A percentile compares a stretch with the other conserved stretches of the same genome.
Evolutionary conservation across 192 early-diverging fungal genomes (phyloP).

Genomic region (Coemansia sp.): DNA sequence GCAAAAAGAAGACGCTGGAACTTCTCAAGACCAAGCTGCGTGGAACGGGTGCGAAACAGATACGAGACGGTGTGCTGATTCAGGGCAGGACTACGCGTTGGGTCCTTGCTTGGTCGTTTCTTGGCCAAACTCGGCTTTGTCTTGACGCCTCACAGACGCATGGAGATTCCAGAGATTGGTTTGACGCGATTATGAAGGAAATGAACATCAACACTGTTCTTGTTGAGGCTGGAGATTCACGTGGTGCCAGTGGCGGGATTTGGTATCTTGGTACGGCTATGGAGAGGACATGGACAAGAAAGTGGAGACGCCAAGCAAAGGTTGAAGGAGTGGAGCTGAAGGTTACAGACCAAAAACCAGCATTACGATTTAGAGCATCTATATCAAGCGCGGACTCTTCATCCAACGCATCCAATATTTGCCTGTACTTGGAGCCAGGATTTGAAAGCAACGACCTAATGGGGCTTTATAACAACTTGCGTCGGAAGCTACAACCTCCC

Average conservation of each 20-base stretch:
- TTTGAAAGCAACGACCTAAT: slow-evolving; percentile 14
- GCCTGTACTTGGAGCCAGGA: slow-evolving; percentile 17
- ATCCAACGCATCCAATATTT: neutral
- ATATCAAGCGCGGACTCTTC: neutral
- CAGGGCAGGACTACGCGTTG: slow-evolving; percentile 36
- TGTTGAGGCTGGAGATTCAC: neutral
- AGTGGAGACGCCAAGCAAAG: slow-evolving; percentile 20
- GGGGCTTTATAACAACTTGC: slow-evolving; percentile 41
- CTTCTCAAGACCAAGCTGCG: slow-evolving; percentile 7
- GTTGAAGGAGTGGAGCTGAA: neutral
- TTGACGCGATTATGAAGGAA: neutral
- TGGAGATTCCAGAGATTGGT: slow-evolving; percentile 4
- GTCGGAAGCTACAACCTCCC: neutral
- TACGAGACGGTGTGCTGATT: slow-evolving; percentile 19
- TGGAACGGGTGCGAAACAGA: slow-evolving; percentile 4
- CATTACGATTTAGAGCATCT: slow-evolving; percentile 41
- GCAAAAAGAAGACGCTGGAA: slow-evolving; percentile 58
- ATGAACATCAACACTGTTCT: slow-evolving; percentile 1
- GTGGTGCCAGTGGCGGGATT: neutral
- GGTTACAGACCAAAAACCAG: neutral
- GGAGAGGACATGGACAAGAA: slow-evolving; percentile 33
- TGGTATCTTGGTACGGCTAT: slow-evolving; percentile 6
- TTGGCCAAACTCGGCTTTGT: slow-evolving; percentile 12
- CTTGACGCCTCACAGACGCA: neutral
- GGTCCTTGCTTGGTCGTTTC: slow-evolving; percentile 49